Conservation (phyloP, 1,284 basidiomycete genomes). For the Ceratobasidium sp. region DNA sequence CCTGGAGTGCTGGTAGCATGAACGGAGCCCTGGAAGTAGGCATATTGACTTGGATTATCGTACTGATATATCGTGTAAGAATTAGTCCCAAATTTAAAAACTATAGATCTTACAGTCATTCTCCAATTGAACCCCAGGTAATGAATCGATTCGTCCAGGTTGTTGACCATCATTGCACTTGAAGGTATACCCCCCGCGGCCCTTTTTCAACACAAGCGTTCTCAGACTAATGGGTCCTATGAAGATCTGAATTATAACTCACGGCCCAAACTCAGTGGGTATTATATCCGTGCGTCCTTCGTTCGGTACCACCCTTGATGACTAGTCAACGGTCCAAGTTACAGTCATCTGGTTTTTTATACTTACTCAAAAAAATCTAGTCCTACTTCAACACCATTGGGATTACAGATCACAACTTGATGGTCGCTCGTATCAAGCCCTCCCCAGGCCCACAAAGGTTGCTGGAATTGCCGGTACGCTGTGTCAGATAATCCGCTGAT, state of each 20-base stretch:
- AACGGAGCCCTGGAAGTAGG: not conserved
- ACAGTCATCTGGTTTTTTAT: not conserved
- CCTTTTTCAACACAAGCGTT: not conserved
- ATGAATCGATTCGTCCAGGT: not conserved
- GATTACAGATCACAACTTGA: not conserved
- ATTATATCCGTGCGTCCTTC: not conserved
- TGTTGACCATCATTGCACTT: not conserved
- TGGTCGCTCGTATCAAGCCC: not conserved
- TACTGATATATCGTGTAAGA: not conserved
- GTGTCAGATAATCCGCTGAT: not conserved
- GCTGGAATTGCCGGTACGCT: not conserved
- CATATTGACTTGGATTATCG: not conserved
- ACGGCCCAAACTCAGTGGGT: not conserved
- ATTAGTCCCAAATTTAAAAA: too few relatives aligned
- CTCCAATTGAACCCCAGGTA: not conserved
- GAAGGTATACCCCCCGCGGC: not conserved
- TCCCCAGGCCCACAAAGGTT: not conserved
- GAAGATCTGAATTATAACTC: not conserved
- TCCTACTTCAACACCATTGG: not conserved
- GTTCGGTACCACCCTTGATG: not conserved
- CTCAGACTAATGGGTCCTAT: not conserved
- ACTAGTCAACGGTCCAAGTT: too few relatives aligned
- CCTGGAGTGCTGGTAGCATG: not conserved
- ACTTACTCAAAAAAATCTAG: conserved; percentile 7
- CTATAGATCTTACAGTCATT: not conserved